Percentiles rank a stretch among this genome's conserved stretches.
Conservation (phyloP, 306 rosid genomes). For the Alnus rubra region DNA sequence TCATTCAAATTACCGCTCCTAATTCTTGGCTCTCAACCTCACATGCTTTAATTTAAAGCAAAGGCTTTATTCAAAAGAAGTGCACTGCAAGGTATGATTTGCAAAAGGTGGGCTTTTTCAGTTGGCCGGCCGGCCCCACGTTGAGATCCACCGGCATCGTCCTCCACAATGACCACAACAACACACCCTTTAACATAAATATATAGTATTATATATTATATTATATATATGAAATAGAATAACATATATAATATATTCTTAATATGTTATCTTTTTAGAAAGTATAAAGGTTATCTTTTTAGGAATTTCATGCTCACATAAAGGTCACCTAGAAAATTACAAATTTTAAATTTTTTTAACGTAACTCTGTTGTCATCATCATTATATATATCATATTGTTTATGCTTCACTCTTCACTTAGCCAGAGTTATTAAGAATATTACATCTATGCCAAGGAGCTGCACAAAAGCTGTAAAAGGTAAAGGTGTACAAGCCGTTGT, state of each 20-base stretch:
- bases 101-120: background rate
- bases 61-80: slow-evolving; percentile 42
- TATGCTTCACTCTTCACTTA: background rate
- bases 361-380: too few species aligned
- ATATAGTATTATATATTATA: background rate
- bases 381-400: background rate
- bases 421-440: background rate
- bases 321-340: too few species aligned
- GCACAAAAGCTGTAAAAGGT: background rate
- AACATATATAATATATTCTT: background rate
- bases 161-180: slow-evolving; percentile 29
- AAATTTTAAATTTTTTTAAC: too few species aligned
- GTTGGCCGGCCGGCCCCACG: background rate
- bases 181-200: slow-evolving; percentile 3
- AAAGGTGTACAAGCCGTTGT: too few species aligned
- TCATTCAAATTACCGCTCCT: slow-evolving; percentile 47
- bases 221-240: too few species aligned
- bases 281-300: too few species aligned
- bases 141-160: slow-evolving; percentile 35
- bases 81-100: slow-evolving; percentile 42
- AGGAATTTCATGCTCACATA: too few species aligned
- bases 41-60: slow-evolving; percentile 70
- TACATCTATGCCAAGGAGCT: background rate
- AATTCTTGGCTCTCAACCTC: slow-evolving; percentile 38
- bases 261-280: too few species aligned